Evolutionary conservation across 1,284 basidiomycete species (phyloP).

Genomic region (Erythrobasidium hasegawianum): DNA sequence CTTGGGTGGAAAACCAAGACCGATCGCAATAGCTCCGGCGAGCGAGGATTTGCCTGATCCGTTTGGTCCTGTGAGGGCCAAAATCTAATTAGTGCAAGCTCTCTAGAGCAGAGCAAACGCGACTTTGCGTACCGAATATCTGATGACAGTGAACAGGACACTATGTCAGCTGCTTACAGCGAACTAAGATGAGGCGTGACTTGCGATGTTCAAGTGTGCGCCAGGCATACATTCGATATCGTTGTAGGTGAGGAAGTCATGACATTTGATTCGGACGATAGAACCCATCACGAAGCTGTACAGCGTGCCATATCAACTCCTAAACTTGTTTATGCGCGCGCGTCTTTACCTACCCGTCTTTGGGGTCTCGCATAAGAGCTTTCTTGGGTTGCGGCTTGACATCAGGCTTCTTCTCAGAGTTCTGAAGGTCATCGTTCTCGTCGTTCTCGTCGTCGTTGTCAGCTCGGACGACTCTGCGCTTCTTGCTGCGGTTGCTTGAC

Average conservation of each 20-base stretch:
- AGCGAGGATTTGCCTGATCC: conserved; percentile 82
- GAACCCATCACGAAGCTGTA: conserved; percentile 84
- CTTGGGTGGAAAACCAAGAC: conserved; percentile 77
- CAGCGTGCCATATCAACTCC: not conserved
- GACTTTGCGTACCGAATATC: conserved; percentile 11
- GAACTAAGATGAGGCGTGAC: conserved; percentile 52
- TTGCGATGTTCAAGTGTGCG: conserved; percentile 82
- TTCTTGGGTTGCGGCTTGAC: conserved; percentile 5
- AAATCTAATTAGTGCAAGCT: not conserved
- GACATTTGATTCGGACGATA: conserved; percentile 79
- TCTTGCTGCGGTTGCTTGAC: not conserved
- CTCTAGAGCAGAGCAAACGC: not conserved
- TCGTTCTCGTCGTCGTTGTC: conserved; percentile 9
- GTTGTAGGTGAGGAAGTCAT: conserved; percentile 95
- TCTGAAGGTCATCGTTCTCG: conserved; percentile 15
- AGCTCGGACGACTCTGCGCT: not conserved
- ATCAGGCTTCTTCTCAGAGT: conserved; percentile 12
- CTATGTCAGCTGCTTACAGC: not conserved
- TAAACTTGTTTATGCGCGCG: not conserved
- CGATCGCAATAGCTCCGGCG: conserved; percentile 91
- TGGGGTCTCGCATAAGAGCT: conserved; percentile 11
- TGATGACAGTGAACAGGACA: not conserved
- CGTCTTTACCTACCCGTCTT: conserved; percentile 17
- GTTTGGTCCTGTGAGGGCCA: conserved; percentile 73
- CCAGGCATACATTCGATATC: conserved; percentile 86